phyloP scores from a whole-genome alignment of 1,284 basidiomycete species.

The Ganoderma meredithae region DNA sequence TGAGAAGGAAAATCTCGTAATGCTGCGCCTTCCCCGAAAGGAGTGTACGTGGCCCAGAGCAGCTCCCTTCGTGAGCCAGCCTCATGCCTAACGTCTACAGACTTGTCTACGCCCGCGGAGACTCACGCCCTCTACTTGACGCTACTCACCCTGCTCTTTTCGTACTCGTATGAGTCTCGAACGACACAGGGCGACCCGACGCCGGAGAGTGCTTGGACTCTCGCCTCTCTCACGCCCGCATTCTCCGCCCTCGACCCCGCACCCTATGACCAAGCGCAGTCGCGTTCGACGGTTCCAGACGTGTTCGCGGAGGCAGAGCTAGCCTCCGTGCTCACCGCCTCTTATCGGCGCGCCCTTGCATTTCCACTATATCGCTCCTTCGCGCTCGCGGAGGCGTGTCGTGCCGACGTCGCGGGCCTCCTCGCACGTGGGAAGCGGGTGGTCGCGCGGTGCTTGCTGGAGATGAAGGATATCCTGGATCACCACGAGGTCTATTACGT shows the following conservation, averaged over 20 bases:
- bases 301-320: conserved; percentile 57
- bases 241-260: conserved; percentile 82
- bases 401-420: conserved; percentile 64
- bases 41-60: conserved; percentile 64
- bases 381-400: conserved; percentile 70
- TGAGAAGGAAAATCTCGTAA: conserved; percentile 71
- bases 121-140: conserved; percentile 70
- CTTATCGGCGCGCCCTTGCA: conserved; percentile 74
- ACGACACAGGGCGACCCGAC: conserved; percentile 79
- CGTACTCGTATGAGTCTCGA: conserved; percentile 78
- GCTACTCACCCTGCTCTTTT: conserved; percentile 73
- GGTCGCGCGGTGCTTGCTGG: conserved; percentile 68
- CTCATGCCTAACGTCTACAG: conserved; percentile 46
- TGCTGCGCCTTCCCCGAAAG: conserved; percentile 76
- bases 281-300: conserved; percentile 24
- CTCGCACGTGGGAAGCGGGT: conserved; percentile 66
- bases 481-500: conserved; percentile 84
- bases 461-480: conserved; percentile 74
- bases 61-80: not conserved
- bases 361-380: conserved; percentile 84
- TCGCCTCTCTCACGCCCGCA: conserved; percentile 70
- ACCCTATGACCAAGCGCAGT: conserved; percentile 48
- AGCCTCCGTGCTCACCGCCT: conserved; percentile 57
- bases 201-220: conserved; percentile 85
- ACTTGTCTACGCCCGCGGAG: conserved; percentile 62